Evolutionary conservation across 75 land plant genomes (phyloP).

Genomic region (Chamaecyparis obtusa): DNA sequence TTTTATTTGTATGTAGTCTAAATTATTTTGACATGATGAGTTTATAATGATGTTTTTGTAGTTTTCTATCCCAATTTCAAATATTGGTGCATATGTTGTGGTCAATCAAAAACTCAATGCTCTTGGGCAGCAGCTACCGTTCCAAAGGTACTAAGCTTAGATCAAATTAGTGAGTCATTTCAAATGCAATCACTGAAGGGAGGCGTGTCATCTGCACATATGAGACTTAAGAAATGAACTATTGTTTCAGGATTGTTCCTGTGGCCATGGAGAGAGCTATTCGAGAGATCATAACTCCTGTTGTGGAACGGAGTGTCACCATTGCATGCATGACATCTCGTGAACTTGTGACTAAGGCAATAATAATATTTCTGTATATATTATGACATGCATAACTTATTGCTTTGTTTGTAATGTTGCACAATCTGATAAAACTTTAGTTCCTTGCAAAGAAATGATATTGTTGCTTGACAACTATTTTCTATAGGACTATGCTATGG

Average conservation of each 20-base stretch:
- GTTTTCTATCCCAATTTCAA: slow-evolving; percentile 63
- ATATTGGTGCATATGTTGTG: slow-evolving; percentile 62
- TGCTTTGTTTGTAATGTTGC: background rate
- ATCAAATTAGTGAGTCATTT: background rate
- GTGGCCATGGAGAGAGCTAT: slow-evolving; percentile 93
- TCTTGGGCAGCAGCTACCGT: slow-evolving; percentile 71
- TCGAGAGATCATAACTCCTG: slow-evolving; percentile 70
- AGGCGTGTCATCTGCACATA: background rate
- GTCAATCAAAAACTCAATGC: slow-evolving; percentile 75
- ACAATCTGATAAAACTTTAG: background rate
- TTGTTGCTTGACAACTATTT: background rate
- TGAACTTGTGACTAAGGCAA: slow-evolving; percentile 91
- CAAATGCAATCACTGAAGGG: background rate
- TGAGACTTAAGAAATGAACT: background rate
- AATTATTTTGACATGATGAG: background rate
- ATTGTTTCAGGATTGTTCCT: slow-evolving; percentile 67
- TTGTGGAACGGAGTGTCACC: slow-evolving; percentile 92
- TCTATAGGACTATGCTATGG: slow-evolving; percentile 89
- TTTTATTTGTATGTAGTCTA: background rate
- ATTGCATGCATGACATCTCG: slow-evolving; percentile 93
- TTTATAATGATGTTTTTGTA: slow-evolving; percentile 20
- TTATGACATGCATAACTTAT: background rate
- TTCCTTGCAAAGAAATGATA: background rate
- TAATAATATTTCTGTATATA: background rate
- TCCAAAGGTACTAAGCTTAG: slow-evolving; percentile 56